A percentile compares a stretch with the other conserved stretches of the same genome.
Evolutionary conservation across 148 eudicot genomes (phyloP).

Genomic region (Camellia sinensis): DNA sequence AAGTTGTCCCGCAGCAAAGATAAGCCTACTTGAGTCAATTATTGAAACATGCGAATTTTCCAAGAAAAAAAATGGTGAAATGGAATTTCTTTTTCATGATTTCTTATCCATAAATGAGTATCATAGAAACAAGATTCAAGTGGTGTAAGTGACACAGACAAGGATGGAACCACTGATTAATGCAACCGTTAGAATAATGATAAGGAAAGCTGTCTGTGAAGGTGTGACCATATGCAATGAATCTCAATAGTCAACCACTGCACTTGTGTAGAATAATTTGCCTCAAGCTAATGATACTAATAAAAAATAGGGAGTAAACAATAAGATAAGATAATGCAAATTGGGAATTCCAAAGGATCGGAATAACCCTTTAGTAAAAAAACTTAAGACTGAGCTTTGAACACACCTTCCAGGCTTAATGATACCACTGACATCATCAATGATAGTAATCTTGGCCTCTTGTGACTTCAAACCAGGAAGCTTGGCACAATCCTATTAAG

Average conservation of each 20-base stretch:
- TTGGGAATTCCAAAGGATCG: too few species aligned
- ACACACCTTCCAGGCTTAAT: conserved; percentile 78
- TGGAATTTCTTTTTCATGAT: neutral
- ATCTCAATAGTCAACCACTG: neutral
- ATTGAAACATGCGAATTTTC: neutral
- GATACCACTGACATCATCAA: conserved; percentile 59
- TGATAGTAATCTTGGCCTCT: conserved; percentile 35
- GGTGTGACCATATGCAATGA: neutral
- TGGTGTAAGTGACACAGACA: too few species aligned
- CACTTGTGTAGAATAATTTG: neutral
- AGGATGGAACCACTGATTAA: too few species aligned
- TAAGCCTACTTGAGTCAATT: neutral
- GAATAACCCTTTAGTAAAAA: neutral
- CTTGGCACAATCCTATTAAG: conserved; percentile 37
- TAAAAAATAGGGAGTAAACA: neutral
- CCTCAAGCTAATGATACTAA: neutral
- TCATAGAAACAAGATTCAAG: too few species aligned
- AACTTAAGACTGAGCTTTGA: neutral
- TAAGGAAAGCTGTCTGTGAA: neutral
- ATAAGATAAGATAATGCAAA: neutral
- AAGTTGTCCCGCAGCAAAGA: conserved; percentile 53
- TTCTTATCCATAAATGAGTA: neutral
- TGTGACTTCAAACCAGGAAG: neutral
- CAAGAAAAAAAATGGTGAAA: neutral
- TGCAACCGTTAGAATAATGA: neutral